Conservation (phyloP, 2,329 filamentous ascomycete species). For the Tothia fuscella region DNA sequence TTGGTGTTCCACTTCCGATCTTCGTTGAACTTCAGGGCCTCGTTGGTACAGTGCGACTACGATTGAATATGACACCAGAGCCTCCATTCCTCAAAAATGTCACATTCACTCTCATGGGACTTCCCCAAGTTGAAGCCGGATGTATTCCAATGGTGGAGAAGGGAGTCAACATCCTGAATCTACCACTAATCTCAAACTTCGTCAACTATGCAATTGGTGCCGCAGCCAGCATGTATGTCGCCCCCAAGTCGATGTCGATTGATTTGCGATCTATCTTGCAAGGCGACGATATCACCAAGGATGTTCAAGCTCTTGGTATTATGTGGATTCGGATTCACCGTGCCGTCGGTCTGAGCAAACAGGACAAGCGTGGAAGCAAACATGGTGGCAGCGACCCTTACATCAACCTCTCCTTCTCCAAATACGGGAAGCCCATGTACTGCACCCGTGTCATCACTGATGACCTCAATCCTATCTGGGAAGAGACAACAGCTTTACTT, state of each 20-base stretch:
- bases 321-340: slow-evolving; percentile 87
- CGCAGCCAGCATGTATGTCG: slow-evolving; percentile 81
- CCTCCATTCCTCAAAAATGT: slow-evolving; percentile 86
- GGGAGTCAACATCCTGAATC: slow-evolving; percentile 80
- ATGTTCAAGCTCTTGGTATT: slow-evolving; percentile 74
- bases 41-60: slow-evolving; percentile 75
- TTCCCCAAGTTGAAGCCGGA: slow-evolving; percentile 78
- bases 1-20: slow-evolving; percentile 77
- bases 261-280: slow-evolving; percentile 84
- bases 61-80: slow-evolving; percentile 76
- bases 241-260: slow-evolving; percentile 85
- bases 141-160: slow-evolving; percentile 88
- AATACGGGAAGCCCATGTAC: slow-evolving; percentile 96
- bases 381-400: slow-evolving; percentile 91
- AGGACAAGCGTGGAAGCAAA: slow-evolving; percentile 69
- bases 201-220: slow-evolving; percentile 90
- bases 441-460: slow-evolving; percentile 94
- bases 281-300: slow-evolving; percentile 86
- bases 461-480: slow-evolving; percentile 84
- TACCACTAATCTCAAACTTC: slow-evolving; percentile 89
- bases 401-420: slow-evolving; percentile 88
- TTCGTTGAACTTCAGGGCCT: slow-evolving; percentile 83
- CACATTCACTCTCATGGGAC: slow-evolving; percentile 87
- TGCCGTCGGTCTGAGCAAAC: slow-evolving; percentile 78
- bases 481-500: slow-evolving; percentile 69